Percentiles rank a stretch among this genome's conserved stretches.
Conservation (phyloP, 1,139 yeast genomes). For the Chernovozyma aurita region DNA sequence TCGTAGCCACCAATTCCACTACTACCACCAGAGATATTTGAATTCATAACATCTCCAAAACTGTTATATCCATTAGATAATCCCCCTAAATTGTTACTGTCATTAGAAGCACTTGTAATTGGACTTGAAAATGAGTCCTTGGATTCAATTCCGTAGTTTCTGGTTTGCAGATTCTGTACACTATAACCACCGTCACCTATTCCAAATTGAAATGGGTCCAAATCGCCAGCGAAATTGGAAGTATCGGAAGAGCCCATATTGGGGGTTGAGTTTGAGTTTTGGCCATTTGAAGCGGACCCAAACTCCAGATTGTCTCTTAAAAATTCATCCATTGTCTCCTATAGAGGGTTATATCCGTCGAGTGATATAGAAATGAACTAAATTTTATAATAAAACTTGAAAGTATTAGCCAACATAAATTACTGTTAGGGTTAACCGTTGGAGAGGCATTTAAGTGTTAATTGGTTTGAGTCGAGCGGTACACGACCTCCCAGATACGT, state of each 20-base stretch:
- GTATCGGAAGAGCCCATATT: constrained; percentile 6
- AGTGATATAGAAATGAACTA: not conserved
- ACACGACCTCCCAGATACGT: not conserved
- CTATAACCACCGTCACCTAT: not conserved
- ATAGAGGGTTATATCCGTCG: not conserved
- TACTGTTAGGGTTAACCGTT: not conserved
- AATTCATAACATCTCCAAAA: not conserved
- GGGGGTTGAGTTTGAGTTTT: constrained; percentile 3
- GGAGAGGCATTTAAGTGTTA: not conserved
- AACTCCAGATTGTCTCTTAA: constrained; percentile 7
- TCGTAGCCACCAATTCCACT: constrained; percentile 5
- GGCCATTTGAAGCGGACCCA: constrained; percentile 3
- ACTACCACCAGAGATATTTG: constrained; percentile 1
- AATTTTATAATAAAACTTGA: not conserved
- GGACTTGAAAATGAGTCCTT: constrained; percentile 6
- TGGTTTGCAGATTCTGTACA: not conserved
- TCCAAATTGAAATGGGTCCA: constrained; percentile 7
- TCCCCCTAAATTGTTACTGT: constrained; percentile 5
- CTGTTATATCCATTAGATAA: not conserved
- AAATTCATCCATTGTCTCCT: constrained; percentile 7
- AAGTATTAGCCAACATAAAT: too few species aligned
- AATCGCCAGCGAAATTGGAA: constrained; percentile 6
- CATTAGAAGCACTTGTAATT: constrained; percentile 5
- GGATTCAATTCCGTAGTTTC: not conserved
- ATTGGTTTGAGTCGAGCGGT: not conserved